Evolutionary conservation across 129 eudicot genomes (phyloP), one percentile per base, ranked within the genome.

Genomic region (Gnaphalium uliginosum): DNA sequence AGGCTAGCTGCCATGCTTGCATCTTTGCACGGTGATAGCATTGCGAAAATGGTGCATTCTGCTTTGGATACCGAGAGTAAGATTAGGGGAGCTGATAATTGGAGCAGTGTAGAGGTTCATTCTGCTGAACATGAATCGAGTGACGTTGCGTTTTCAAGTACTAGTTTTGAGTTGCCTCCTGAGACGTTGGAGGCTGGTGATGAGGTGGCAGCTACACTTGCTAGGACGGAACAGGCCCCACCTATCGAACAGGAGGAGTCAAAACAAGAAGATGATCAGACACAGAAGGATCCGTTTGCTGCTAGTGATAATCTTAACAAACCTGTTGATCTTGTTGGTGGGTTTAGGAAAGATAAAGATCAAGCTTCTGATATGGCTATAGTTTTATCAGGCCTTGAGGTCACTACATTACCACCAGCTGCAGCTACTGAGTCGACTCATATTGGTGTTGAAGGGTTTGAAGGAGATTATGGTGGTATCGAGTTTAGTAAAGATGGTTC

Each of bases 371-470:
- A 94, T 76, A 76, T 88, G 84, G 76, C 96, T 1, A 89, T 87
- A 68, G 97, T 93, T 5, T 70, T 94, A 74, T 96, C 96, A 0
- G 98, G 98, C 24, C 92, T 94, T 76, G 98, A 94, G 22, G 97
- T 94, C 30, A 90, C 98, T 67, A 81, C 97, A 1, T 73, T 94
- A 72, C 98, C 98, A 18, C 97, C 98, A 35, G 86, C 98, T 46
- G 98, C 92, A 19, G 98, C 98, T 54, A 87, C 96, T n/a, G 88
- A 94, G 77, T 87, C 97, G 1, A 94, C 98, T 27, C 98, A 82
- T 63, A 94, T 94, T 41, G 97, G 96, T 67, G 97, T 94, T 43
- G 98, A 94, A 79, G 98, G 98, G 48, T 94, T 94, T 79, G 98
- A 94, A 87, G 98, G 98, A 53, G 87, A 90, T 61, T 94, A 94